Percentiles rank a stretch among this genome's conserved stretches.
Conservation (phyloP, 805 yeast genomes). For the Candida cerambycidarum region DNA sequence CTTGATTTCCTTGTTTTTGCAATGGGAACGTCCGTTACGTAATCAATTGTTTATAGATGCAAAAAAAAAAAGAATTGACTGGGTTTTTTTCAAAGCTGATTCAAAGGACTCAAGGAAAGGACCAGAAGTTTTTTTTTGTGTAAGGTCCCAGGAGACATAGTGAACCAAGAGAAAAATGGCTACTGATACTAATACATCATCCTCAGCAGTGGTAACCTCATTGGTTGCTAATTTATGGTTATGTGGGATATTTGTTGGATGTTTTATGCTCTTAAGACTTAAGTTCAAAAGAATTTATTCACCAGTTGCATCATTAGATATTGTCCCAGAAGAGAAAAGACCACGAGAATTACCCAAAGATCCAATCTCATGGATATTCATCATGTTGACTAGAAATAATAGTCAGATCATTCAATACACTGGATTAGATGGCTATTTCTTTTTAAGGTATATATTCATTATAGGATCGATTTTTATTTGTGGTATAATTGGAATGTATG, state of each 20-base stretch:
- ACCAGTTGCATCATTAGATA: conserved; percentile 69
- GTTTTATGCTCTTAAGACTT: conserved; percentile 67
- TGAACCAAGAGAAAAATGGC: not conserved
- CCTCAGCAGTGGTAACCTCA: conserved; percentile 73
- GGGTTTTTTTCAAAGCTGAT: not conserved
- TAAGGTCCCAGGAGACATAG: not conserved
- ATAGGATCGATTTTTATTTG: conserved; percentile 47
- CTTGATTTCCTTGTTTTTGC: too few species aligned
- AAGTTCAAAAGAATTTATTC: conserved; percentile 74
- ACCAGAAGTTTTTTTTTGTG: not conserved
- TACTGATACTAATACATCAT: conserved; percentile 40
- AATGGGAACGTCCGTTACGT: not conserved
- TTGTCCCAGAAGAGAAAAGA: conserved; percentile 56
- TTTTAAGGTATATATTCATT: conserved; percentile 70
- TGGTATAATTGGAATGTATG: conserved; percentile 51
- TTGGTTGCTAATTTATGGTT: conserved; percentile 66
- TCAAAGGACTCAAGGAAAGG: not conserved
- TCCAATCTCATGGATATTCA: conserved; percentile 66
- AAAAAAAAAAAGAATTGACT: not conserved
- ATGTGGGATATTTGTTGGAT: conserved; percentile 57
- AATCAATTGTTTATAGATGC: not conserved
- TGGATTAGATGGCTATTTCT: conserved; percentile 93
- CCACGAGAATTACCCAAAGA: conserved; percentile 77
- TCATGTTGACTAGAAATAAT: conserved; percentile 65
- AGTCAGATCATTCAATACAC: conserved; percentile 79